Percentiles rank a stretch among this genome's conserved stretches.
Conservation (phyloP, 129 eudicot species). For the Apium graveolens region DNA sequence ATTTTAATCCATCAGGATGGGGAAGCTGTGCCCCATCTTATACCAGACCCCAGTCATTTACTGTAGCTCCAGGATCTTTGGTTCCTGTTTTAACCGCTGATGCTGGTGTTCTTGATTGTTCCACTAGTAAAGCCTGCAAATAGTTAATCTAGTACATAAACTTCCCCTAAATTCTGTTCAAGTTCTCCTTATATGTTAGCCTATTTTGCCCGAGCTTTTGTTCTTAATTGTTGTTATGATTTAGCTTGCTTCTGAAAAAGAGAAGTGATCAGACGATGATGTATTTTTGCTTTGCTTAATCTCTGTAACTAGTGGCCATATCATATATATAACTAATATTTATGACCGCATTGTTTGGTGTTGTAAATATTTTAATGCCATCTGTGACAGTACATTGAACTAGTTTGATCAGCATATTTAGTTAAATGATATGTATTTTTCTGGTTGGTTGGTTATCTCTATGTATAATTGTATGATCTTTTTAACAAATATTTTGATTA, state of each 20-base stretch:
- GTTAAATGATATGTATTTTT: too few species aligned
- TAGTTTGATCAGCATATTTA: too few species aligned
- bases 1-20: conserved; percentile 34
- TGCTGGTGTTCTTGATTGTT: conserved; percentile 37
- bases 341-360: too few species aligned
- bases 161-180: background rate
- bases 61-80: conserved; percentile 29
- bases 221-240: background rate
- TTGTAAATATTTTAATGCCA: too few species aligned
- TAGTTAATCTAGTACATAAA: background rate
- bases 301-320: background rate
- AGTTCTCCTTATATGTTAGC: background rate
- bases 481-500: too few species aligned
- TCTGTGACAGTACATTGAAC: too few species aligned
- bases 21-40: conserved; percentile 36
- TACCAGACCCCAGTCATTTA: conserved; percentile 24
- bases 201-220: background rate
- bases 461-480: too few species aligned
- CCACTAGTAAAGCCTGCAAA: conserved; percentile 14
- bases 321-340: too few species aligned
- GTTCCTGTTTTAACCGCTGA: conserved; percentile 34
- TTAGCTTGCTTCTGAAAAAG: background rate
- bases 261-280: background rate
- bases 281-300: background rate
- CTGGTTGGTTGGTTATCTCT: too few species aligned